Evolutionary conservation across 805 yeast species (phyloP), one percentile per base, ranked within the genome.

Genomic region (Lachancea cidri): DNA sequence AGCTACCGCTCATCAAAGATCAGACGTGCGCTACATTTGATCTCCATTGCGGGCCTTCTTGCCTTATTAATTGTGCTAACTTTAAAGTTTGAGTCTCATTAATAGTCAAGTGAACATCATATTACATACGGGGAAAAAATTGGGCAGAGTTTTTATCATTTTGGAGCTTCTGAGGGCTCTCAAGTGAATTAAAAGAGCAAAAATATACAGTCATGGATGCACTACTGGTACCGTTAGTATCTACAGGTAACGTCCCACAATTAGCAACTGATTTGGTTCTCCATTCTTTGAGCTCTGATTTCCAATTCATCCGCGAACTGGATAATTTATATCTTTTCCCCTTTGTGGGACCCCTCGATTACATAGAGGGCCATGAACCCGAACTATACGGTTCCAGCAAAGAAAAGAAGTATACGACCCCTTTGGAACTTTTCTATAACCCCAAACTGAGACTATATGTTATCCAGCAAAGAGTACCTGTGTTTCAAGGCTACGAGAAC

Each of bases 231-330:
- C 98, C 98, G 0, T 64, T 88, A 0, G 83, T 93, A 0, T 79
- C 96, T 3, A 74, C 86, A 4, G 98, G 95, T 5, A 93, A 91
- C 54, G 83, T 88, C 3, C 94, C 98, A 0, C 98, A 93, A 59
- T 65, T 91, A 36, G 64, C 89, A 0, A 61, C 75, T 4, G 98
- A 89, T 60, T 67, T 89, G 22, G 63, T 91, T 18, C 67, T 88
- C 7, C 83, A 82, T 52, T 59, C 66, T 5, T 31, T 45, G 30
- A 76, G 81, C n/a, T 63, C 74, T 17, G 70, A 68, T 4, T 74
- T 81, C 43, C 47, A 61, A 42, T 74, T 73, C 29, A 68, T 81
- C 3, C 78, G 74, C 8, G 55, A 74, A 13, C 62, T 89, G 20
- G 83, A 83, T 52, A 80, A 79, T 38, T 59, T 66, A 2, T 75